Base-by-base conservation (phyloP, 2,329 filamentous ascomycete genomes). In the Colletotrichum caudatum region DNA sequence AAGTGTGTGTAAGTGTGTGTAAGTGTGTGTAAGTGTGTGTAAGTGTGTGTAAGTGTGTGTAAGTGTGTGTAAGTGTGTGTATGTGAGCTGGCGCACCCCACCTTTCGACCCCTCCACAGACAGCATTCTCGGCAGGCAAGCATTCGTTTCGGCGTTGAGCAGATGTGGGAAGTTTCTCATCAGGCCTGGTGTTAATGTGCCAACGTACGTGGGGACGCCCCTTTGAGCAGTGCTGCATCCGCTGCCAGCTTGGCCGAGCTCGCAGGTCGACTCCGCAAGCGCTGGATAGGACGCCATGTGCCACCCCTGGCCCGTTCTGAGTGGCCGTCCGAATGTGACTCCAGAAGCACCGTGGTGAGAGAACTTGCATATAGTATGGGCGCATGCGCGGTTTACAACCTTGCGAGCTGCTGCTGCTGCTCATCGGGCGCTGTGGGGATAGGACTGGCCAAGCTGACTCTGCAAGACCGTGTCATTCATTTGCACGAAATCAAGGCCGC, bases 331-430 rank as follows among this genome's bases (percentile, higher is more conserved):
- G 35, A 50, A 12, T 64, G 59, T 72, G 59, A 72, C 50, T 48
- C 54, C 65, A 46, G 53, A 50, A 50, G 41, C 23, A 62, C 48
- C 33, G 48, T 69, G 51, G 39, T 46, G 67, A 39, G 33, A 59
- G 56, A 64, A 62, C 67, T 61, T 72, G 70, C 70, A 72, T 71
- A 46, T 61, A 11, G 29, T 29, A 29, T 29, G 26, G 70, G 66
- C 62, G 70, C 70, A 71, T 69, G 60, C 51, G 57, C 53, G 59
- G 54, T 64, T 60, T 60, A 35, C 57, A 68, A 71, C 66, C 65
- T 62, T 71, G 53, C 26, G 50, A 53, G 53, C 41, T 54, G 16
- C 35, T 23, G 26, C 29, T 51, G 53, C 41, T 54, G 16, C 35
- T 23, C 35, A 29, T 51, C n/a, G 48, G 29, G 51, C n/a, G 54